Conservation (phyloP, 164 flowering plant genomes). For the Stephania cephalantha region DNA sequence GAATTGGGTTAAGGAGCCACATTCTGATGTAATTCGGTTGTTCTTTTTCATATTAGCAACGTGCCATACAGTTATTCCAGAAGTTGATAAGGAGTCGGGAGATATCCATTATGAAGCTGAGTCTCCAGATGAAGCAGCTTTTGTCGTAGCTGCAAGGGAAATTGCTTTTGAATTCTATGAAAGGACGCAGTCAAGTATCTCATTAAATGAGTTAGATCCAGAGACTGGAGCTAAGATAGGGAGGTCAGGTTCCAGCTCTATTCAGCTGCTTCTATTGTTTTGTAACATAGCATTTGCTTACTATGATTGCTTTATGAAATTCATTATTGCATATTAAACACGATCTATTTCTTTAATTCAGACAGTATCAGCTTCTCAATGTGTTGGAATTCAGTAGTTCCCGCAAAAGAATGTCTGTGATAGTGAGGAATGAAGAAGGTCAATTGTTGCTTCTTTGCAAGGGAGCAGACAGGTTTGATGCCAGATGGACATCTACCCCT, state of each 20-base stretch:
- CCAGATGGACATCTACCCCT: background rate
- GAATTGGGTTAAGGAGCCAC: constrained; percentile 58
- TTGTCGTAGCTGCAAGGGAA: constrained; percentile 71
- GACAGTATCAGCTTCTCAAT: constrained; percentile 67
- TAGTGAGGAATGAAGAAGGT: constrained; percentile 52
- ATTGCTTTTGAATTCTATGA: constrained; percentile 69
- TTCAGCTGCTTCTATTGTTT: background rate
- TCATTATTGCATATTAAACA: constrained; percentile 1
- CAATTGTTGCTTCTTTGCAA: constrained; percentile 67
- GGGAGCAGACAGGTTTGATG: constrained; percentile 83
- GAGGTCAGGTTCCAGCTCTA: constrained; percentile 36
- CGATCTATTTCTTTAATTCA: constrained; percentile 24
- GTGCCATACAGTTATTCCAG: constrained; percentile 80
- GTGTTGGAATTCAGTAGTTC: constrained; percentile 76
- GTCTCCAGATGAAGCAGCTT: constrained; percentile 92
- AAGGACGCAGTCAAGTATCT: constrained; percentile 67
- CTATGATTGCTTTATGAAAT: background rate
- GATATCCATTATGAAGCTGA: constrained; percentile 75
- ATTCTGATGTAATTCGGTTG: constrained; percentile 47
- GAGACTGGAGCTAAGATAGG: constrained; percentile 31
- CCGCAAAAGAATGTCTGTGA: constrained; percentile 88
- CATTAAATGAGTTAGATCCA: constrained; percentile 53
- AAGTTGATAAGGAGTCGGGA: constrained; percentile 33
- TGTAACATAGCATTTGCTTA: background rate
- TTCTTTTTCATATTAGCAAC: constrained; percentile 68